Base-by-base conservation (phyloP, 2,329 filamentous ascomycete species). In the Meredithiella fracta region DNA sequence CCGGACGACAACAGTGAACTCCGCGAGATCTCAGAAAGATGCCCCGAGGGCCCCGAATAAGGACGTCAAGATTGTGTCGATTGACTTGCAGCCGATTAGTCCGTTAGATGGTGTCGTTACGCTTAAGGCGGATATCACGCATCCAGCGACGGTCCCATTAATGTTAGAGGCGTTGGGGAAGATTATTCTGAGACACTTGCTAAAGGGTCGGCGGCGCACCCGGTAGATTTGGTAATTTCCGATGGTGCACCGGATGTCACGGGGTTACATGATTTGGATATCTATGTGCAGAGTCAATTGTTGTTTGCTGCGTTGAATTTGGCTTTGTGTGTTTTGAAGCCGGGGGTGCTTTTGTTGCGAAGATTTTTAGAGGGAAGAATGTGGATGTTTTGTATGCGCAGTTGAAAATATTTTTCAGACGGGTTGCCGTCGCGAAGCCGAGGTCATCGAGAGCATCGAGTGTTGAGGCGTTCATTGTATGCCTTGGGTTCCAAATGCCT, bases 171-270 rank as follows among this genome's bases (percentile, higher is more conserved):
- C 91, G 1, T 75, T 98, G 22, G 89, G 96, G 79, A 86, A 1
- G 78, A 81, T 44, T 78, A 79, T 61, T 77, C 82, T 54, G 65
- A 73, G 1, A 60, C 42, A 6, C 20, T 50, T 14, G 66, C 67
- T 20, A 66, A 67, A 2, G 67, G 63, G 56, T 75, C 80, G 61
- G 78, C 84, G 1, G 78, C 82, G 0, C 80, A 88, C 51, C 86
- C 85, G 0, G 91, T 97, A 14, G 92, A 98, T 65, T 78, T 98
- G 1, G 91, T 98, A 23, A 79, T 98, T 60, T 95, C 88, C 58
- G 92, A 98, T 64, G 92, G 92, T 54, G 92, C 92, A 0, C 92
- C 92, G 0, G 92, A 98, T 64, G 92, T 98, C 11, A 98, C 92
- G 0, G 92, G 92, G 20, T 76, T 98, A 1, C 92, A 98, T 67